A percentile compares a stretch with the other conserved stretches of the same genome.
phyloP scores from a whole-genome alignment of 345 rosid species.

The Anastatica hierochuntica region DNA sequence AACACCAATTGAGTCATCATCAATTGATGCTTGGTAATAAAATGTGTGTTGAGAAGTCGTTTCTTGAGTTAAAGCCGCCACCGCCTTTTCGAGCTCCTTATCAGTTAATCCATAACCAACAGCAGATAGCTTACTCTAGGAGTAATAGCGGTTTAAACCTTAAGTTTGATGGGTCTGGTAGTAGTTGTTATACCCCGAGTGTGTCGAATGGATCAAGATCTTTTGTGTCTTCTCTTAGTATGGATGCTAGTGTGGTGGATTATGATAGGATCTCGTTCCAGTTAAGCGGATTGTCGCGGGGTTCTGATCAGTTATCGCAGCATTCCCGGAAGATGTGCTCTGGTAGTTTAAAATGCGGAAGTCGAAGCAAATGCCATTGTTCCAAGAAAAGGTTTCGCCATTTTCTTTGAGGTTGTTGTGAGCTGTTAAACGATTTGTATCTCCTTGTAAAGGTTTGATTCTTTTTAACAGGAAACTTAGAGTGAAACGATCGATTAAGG shows the following conservation, averaged over 20 bases:
- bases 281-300: constrained; percentile 43
- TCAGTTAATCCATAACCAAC: constrained; percentile 38
- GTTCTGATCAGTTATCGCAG: constrained; percentile 38
- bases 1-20: constrained; percentile 22
- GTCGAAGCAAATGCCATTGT: constrained; percentile 60
- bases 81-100: constrained; percentile 35
- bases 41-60: constrained; percentile 35
- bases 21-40: constrained; percentile 16
- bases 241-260: constrained; percentile 46
- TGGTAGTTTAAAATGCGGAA: constrained; percentile 47
- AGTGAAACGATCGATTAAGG: constrained; percentile 59
- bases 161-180: constrained; percentile 47
- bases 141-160: too few relatives aligned
- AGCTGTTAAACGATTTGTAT: neutral
- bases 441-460: too few relatives aligned
- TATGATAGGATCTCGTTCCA: too few relatives aligned
- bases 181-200: constrained; percentile 32
- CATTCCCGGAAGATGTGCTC: constrained; percentile 55
- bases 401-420: neutral
- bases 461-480: constrained; percentile 42
- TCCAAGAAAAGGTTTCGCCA: constrained; percentile 55
- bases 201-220: constrained; percentile 61
- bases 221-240: constrained; percentile 52
- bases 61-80: constrained; percentile 36
- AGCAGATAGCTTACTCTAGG: too few relatives aligned